Evolutionary conservation across 768 basidiomycete genomes (phyloP).

Genomic region (Antrodiella citrinella): DNA sequence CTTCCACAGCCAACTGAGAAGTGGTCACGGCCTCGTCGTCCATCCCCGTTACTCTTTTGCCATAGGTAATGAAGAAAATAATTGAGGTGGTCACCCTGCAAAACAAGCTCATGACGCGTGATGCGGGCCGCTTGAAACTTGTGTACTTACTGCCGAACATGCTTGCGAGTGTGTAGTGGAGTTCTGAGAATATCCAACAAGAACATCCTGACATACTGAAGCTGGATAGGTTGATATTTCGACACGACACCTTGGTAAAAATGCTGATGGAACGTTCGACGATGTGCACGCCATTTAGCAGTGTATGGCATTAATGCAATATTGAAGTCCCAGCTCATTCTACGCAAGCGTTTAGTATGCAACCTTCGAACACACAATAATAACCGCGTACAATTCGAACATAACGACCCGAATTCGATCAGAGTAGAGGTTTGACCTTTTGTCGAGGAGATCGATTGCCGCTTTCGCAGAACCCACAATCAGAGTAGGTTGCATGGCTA

Average conservation of each 20-base stretch:
- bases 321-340: slow-evolving; percentile 3
- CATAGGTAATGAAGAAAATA: slow-evolving; percentile 7
- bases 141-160: neutral
- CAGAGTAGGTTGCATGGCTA: slow-evolving; percentile 1
- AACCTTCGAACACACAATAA: neutral
- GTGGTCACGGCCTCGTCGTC: slow-evolving; percentile 1
- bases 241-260: neutral
- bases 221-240: neutral
- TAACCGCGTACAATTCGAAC: slow-evolving; percentile 3
- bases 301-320: slow-evolving; percentile 6
- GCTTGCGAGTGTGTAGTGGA: neutral
- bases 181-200: neutral
- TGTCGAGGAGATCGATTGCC: slow-evolving; percentile 8
- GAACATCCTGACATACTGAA: neutral
- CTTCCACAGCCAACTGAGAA: neutral
- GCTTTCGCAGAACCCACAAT: slow-evolving; percentile 6
- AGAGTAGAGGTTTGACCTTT: slow-evolving; percentile 8
- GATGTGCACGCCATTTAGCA: slow-evolving; percentile 1
- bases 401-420: slow-evolving; percentile 5
- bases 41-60: neutral
- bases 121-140: neutral
- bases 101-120: neutral
- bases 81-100: neutral
- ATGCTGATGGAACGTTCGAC: slow-evolving; percentile 6
- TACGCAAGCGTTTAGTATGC: neutral